Evolutionary conservation across 2,329 filamentous ascomycete species (phyloP), one percentile per base, ranked within the genome.

Genomic region (Aspergillaceae sp.): DNA sequence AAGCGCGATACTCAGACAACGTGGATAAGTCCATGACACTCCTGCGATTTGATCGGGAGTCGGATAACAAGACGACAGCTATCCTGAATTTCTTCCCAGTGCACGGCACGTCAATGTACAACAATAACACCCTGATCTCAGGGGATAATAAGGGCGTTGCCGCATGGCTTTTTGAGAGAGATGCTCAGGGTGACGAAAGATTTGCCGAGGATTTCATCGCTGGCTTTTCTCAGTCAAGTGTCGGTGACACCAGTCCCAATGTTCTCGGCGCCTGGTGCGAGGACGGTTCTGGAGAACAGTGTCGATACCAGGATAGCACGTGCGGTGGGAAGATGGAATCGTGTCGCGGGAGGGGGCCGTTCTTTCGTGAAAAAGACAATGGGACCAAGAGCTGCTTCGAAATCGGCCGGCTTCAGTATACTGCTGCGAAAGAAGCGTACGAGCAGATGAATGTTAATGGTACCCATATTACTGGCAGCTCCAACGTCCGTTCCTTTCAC

Each of bases 61-160:
- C 79, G 0, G 87, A 92, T 59, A 75, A 77, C 41, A 89, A 88
- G 67, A 84, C 83, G 47, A 79, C 88, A 37, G 90, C 88, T 8
- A 73, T 94, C 1, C 69, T 97, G 48, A 92, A 87, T 10, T 97
- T 90, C 87, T 95, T 91, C 63, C 81, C 91, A 2, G 86, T 90
- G 0, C 91, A 97, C 63, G 90, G 90, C 41, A 97, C 91, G 0
- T 94, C 88, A 0, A 79, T 96, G 66, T 80, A 90, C 27, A 85
- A 86, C 45, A 96, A 96, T 69, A 95, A 95, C 67, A 96, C 89
- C 0, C 75, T 95, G 9, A 80, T 92, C 43, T 83, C 89, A 2
- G 91, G 87, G n/a, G 91, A 97, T 65, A 97, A 97, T 72, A 97
- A 97, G 69, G 91, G 91, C 8, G 87, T 95, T 5, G 90, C 91